A percentile compares a stretch with the other conserved stretches of the same genome.
Evolutionary conservation across 1,139 yeast genomes (phyloP).

Genomic region (Diutina siamensis): DNA sequence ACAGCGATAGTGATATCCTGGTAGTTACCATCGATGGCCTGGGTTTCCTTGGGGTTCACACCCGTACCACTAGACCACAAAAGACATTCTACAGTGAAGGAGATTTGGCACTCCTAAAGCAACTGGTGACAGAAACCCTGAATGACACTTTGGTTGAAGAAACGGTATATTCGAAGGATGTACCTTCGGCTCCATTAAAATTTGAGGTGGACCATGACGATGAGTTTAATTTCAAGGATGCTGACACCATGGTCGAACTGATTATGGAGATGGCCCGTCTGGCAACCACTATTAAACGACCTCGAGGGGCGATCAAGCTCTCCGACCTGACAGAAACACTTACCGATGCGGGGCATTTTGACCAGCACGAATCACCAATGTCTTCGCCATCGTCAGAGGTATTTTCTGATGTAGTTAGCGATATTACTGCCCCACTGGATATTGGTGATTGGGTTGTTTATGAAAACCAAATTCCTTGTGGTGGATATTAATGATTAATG

Average conservation of each 20-base stretch:
- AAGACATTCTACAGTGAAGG: background rate
- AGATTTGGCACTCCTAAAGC: background rate
- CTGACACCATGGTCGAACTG: background rate
- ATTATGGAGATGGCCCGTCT: too few species aligned
- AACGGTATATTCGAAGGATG: too few species aligned
- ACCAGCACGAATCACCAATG: background rate
- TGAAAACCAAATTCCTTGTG: background rate
- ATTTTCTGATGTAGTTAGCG: background rate
- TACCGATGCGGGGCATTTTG: background rate
- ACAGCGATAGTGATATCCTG: slow-evolving; percentile 9
- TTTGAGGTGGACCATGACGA: too few species aligned
- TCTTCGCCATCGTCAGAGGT: background rate
- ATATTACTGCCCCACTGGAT: background rate
- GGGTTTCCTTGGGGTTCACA: slow-evolving; percentile 46
- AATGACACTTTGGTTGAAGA: background rate
- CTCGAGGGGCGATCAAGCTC: background rate
- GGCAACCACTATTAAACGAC: background rate
- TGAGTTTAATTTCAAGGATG: background rate
- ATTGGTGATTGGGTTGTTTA: background rate
- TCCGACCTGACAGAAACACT: background rate
- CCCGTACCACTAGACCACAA: background rate
- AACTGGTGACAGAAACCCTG: background rate
- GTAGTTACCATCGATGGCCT: slow-evolving; percentile 40
- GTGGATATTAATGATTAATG: background rate
- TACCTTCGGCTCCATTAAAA: too few species aligned